Evolutionary conservation across 2,329 filamentous ascomycete genomes (phyloP), one percentile per base, ranked within the genome.

Genomic region (Nannizzia gypsea): DNA sequence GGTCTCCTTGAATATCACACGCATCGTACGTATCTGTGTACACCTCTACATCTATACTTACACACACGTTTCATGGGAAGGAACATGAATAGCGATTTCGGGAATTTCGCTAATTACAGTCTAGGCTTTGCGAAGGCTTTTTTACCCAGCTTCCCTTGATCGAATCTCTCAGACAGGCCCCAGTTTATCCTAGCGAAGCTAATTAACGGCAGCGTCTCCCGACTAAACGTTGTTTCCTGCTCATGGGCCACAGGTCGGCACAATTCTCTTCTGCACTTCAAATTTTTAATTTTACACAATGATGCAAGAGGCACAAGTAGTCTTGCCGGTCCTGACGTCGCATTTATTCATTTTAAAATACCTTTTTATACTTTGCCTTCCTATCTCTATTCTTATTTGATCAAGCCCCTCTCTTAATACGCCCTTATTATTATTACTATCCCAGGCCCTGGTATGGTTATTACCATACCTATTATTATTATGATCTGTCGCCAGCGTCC

Each of bases 201-300:
- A 44, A 59, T 59, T 59, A 60, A 58, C 48, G 56, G 59, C 61
- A 60, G 61, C 55, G 22, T 57, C 59, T 58, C 61, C 38, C 61
- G 61, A 50, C 22, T 55, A 58, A 56, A 60, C 58, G 58, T 54
- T 56, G 54, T 60, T 57, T 59, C 57, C 26, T 61, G 56, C 57
- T 61, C 57, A 57, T 57, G 57, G 57, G 55, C 55, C 55, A 57
- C 55, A 40, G 20, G 55, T 57, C 38, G 55, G 38, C 56, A 48
- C 28, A 44, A 22, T 26, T 48, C 56, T 44, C 11, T 28, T 42
- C 20, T 28, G 15, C 20, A 34, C 56, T 26, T 57, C 40, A 13
- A 38, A 42, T 42, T 42, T 42, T 58, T 58, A 57, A 42, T 57
- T 57, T 57, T 57, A 24, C 56, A 44, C 22, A 57, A 42, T 42